Base-by-base conservation (phyloP, 2,329 filamentous ascomycete genomes). In the Fusarium bactridioides region DNA sequence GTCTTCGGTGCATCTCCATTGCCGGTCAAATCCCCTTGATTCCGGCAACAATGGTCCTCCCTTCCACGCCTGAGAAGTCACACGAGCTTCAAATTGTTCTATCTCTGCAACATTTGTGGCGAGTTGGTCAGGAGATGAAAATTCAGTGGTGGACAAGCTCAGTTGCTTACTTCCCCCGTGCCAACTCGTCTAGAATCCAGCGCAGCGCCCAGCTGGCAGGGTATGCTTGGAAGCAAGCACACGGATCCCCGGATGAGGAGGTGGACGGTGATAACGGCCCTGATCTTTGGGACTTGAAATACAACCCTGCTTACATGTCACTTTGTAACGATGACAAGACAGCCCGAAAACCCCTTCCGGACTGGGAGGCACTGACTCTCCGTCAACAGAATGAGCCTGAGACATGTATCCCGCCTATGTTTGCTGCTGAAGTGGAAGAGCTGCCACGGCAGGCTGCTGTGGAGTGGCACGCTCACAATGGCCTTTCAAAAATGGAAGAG, bases 1-100 rank as follows among this genome's bases (percentile, higher is more conserved):
- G 77, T 4, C 69, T 81, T 5, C 79, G 82, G 41, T 67, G 82
- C 3, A 82, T 95, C 21, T 91, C 90, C 61, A 86, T 98, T 40
- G 95, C 96, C 1, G 96, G 96, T 0, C 96, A 98, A 81, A 98
- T 99, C 55, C 94, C 95, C 4, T 87, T 99, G 7, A 83, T 95
- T 10, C 95, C 96, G 0, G 88, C 91, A 8, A 91, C 88, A 8
- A 98, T 98, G 95, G 77, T 82, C 5, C 80, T 93, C 4, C 86
- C 88, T 3, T 61, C 74, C 9, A 64, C 78, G 1, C 78, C 77
- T 23, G 76, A 83, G 8, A 78, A 70, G 7, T 81, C 82, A 10
- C 88, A 90, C 70, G 79, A 80, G 37, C 80, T 89, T 35, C 91
- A 95, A 78, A 85, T 92, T 10, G 84, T 89, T 1, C 86, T 99